Percentiles rank a stretch among this genome's conserved stretches.
Evolutionary conservation across 129 eudicot genomes (phyloP).

Genomic region (Flaveria trinervia): DNA sequence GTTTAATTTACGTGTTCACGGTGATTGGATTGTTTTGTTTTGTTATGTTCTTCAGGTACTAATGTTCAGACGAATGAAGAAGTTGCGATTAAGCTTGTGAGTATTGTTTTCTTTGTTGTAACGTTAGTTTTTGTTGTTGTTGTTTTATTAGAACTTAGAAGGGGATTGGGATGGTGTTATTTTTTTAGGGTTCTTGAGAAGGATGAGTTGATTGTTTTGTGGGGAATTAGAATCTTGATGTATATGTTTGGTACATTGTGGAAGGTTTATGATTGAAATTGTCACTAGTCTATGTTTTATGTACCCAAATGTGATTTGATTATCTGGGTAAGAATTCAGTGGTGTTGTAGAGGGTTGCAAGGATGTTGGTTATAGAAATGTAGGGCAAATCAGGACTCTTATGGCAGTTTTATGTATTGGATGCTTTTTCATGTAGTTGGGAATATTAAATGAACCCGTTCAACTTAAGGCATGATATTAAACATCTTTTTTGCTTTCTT

Average conservation of each 20-base stretch:
- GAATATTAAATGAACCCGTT: too few species aligned
- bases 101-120: conserved; percentile 24
- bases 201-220: background rate
- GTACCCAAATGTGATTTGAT: too few species aligned
- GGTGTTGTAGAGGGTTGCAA: too few species aligned
- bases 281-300: conserved; percentile 4
- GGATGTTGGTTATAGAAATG: too few species aligned
- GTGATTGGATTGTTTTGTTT: conserved; percentile 5
- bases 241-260: background rate
- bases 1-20: background rate
- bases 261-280: background rate
- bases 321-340: too few species aligned
- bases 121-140: conserved; percentile 9
- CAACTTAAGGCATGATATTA: background rate
- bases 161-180: conserved; percentile 15
- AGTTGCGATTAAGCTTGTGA: conserved; percentile 93
- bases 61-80: conserved; percentile 92
- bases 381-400: too few species aligned
- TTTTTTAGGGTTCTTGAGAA: conserved; percentile 22
- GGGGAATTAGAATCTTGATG: background rate
- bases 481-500: background rate
- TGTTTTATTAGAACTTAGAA: background rate
- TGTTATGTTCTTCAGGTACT: conserved; percentile 57
- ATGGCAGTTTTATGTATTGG: too few species aligned
- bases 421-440: too few species aligned